Evolutionary conservation across 306 rosid genomes (phyloP).

Genomic region (Hylodesmum podocarpum): DNA sequence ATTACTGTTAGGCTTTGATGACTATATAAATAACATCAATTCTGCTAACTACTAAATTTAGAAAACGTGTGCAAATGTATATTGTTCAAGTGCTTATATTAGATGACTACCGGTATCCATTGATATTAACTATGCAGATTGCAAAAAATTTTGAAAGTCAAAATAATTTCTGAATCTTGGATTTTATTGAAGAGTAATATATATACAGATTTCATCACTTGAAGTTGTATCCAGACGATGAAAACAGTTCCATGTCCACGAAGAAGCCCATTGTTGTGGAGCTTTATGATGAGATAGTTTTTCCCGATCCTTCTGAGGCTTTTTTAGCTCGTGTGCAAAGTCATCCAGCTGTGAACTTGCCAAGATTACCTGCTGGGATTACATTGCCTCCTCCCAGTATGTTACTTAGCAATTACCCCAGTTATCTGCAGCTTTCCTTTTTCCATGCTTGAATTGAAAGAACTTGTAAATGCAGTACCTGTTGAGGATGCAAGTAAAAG

Average conservation of each 20-base stretch:
- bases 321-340: slow-evolving; percentile 63
- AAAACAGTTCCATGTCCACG: slow-evolving; percentile 69
- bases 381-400: slow-evolving; percentile 69
- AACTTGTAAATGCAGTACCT: slow-evolving; percentile 47
- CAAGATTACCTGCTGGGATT: slow-evolving; percentile 63
- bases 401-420: slow-evolving; percentile 18
- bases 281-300: slow-evolving; percentile 68
- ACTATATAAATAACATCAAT: neutral
- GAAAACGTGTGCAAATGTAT: neutral
- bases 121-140: slow-evolving; percentile 7
- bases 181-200: slow-evolving; percentile 45
- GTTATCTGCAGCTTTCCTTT: slow-evolving; percentile 21
- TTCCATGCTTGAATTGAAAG: slow-evolving; percentile 23
- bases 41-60: neutral
- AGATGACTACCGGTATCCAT: neutral
- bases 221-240: slow-evolving; percentile 83
- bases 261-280: slow-evolving; percentile 80
- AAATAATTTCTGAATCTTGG: slow-evolving; percentile 38
- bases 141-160: slow-evolving; percentile 9
- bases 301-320: slow-evolving; percentile 73
- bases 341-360: slow-evolving; percentile 53
- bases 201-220: slow-evolving; percentile 76
- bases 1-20: slow-evolving; percentile 10
- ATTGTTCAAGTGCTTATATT: neutral
- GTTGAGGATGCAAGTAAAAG: slow-evolving; percentile 65